These are phyloP conservation scores for Saccharum hybrid DNA, from an alignment of 202 grass and related monocot genomes.

Conservation along the genomic window DNA sequence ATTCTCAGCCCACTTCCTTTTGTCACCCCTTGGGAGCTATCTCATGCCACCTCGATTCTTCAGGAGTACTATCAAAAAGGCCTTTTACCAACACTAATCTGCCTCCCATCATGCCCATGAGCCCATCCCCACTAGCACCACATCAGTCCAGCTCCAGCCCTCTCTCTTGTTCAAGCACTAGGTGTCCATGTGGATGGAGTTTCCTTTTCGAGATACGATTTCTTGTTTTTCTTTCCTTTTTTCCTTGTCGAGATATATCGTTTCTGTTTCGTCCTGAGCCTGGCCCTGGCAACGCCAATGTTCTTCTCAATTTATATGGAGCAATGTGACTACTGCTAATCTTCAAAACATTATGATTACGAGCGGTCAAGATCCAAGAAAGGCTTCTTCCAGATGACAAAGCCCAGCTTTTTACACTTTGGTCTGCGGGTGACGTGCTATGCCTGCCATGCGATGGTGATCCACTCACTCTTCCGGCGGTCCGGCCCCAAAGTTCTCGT, in stretches of 20 bases:
- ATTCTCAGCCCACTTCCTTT: slow-evolving; percentile 42
- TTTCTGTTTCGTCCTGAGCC: background rate
- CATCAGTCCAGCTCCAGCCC: slow-evolving; percentile 32
- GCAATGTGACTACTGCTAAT: background rate
- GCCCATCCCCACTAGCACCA: background rate
- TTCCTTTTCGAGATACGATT: slow-evolving; percentile 5
- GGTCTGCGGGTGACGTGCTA: background rate
- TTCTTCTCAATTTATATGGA: background rate
- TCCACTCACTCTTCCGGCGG: background rate
- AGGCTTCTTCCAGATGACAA: background rate
- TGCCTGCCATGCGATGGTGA: slow-evolving; percentile 13
- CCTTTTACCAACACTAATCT: slow-evolving; percentile 14
- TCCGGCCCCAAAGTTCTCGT: slow-evolving; percentile 15
- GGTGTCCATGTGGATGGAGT: background rate
- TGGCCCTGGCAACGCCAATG: background rate
- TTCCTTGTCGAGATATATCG: too few relatives aligned
- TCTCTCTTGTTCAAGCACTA: slow-evolving; percentile 17
- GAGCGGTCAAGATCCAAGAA: background rate
- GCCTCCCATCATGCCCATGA: background rate
- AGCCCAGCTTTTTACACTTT: background rate
- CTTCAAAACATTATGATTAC: background rate
- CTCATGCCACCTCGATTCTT: slow-evolving; percentile 6
- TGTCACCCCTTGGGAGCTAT: background rate
- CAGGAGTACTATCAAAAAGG: background rate
- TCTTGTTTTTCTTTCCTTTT: background rate